Base-by-base conservation (phyloP, 768 basidiomycete species). In the Amylocystis lapponica region DNA sequence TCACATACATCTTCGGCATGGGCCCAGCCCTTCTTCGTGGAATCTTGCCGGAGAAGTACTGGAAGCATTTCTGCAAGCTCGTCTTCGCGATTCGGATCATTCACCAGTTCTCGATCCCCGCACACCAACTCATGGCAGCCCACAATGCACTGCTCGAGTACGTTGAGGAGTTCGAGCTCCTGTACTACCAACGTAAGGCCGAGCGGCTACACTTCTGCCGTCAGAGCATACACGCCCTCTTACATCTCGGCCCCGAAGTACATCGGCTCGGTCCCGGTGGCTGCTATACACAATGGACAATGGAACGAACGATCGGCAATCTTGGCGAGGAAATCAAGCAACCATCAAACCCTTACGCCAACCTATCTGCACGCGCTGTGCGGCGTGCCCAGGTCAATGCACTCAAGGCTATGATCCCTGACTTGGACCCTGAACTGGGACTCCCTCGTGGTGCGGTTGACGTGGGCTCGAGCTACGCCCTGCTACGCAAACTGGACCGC, bases 181-280 rank as follows among this genome's bases (percentile, higher is more conserved):
- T 68, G 0, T 71, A 71, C 47, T 59, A 55, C 32, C 64, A 64
- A 33, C 57, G 54, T 0, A 34, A 45, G 19, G 12, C 38, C 27
- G 50, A 14, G 13, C 53, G 35, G 3, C 35, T 72, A 22, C 69
- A 72, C 41, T 66, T 70, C 42, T 23, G 50, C 11, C 56, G 52
- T 1, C 67, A 50, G 21, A 53, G 59, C 39, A 48, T 69, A n/a
- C 67, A 70, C 43, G 36, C 49, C 0, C 35, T 67, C n/a, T 20
- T 53, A 2, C 70, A 71, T 40, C 20, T 57, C 9, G 51, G 48
- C 7, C 39, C 43, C 0, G 63, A 71, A 31, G 47, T 43, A 2
- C 3, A 39, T 10, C 37, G 59, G 34, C 14, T 49, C 16, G 55
- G 60, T 51, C 50, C 55, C 7, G 40, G 39, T 11, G 27, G 19